A percentile compares a stretch with the other conserved stretches of the same genome.
Evolutionary conservation across 2,329 filamentous ascomycete genomes (phyloP).

Genomic region (Mollisia scopiformis): DNA sequence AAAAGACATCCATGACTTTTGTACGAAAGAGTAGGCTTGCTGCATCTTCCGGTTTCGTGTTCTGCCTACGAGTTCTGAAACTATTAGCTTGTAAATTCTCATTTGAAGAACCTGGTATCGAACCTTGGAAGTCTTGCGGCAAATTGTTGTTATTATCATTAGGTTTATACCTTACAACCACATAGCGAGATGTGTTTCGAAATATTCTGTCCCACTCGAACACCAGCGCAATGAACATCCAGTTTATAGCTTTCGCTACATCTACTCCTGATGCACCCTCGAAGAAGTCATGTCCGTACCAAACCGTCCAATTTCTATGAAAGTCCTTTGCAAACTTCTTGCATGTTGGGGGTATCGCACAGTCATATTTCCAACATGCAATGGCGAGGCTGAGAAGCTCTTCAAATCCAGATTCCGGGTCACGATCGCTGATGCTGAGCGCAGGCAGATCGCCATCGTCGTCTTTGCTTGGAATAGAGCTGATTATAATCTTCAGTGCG

Average conservation of each 20-base stretch:
- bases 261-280: neutral
- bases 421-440: neutral
- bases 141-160: conserved; percentile 1
- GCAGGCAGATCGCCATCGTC: neutral
- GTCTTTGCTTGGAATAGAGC: conserved; percentile 2
- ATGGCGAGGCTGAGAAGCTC: conserved; percentile 7
- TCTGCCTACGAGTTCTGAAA: neutral
- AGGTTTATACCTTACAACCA: conserved; percentile 3
- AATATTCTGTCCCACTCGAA: conserved; percentile 10
- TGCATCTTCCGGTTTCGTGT: neutral
- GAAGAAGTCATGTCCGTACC: neutral
- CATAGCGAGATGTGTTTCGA: neutral
- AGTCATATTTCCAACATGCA: conserved; percentile 5
- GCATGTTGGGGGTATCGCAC: neutral
- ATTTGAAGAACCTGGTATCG: no score
- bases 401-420: neutral
- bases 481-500: conserved; percentile 6
- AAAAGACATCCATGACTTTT: conserved; percentile 4
- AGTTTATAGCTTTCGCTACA: conserved; percentile 3
- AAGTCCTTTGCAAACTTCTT: neutral
- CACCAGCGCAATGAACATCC: conserved; percentile 10
- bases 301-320: neutral
- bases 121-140: conserved; percentile 5
- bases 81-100: neutral
- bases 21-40: conserved; percentile 1